A percentile compares a stretch with the other conserved stretches of the same genome.
These are phyloP conservation scores for Tolypocladium sp. DNA, from an alignment of 2,329 filamentous ascomycete species.

Conservation along the genomic window DNA sequence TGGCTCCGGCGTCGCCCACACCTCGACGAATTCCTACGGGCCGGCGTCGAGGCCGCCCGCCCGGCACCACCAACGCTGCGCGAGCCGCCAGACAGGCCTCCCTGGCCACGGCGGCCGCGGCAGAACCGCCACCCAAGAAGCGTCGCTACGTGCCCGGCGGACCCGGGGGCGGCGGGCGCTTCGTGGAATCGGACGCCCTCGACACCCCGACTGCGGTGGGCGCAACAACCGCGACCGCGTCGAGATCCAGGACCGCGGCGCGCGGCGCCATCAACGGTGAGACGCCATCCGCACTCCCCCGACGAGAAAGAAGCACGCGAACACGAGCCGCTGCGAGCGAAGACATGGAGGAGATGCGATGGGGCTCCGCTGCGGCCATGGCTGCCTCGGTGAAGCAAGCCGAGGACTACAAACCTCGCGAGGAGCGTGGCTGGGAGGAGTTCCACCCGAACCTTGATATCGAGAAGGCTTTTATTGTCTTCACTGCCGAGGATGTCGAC, in stretches of 20 bases:
- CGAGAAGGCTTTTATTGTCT: conserved; percentile 68
- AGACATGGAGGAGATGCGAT: conserved; percentile 55
- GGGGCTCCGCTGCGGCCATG: conserved; percentile 80
- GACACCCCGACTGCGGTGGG: conserved; percentile 39
- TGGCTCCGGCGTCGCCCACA: conserved; percentile 26
- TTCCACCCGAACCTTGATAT: conserved; percentile 95
- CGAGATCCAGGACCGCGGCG: conserved; percentile 41
- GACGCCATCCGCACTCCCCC: conserved; percentile 35
- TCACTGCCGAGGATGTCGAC: conserved; percentile 78
- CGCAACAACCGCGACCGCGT: conserved; percentile 28
- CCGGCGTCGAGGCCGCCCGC: conserved; percentile 38
- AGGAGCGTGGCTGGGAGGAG: conserved; percentile 95
- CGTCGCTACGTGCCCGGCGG: conserved; percentile 79
- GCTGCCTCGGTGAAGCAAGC: conserved; percentile 82
- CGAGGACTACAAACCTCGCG: conserved; percentile 93
- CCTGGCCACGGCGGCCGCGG: conserved; percentile 21
- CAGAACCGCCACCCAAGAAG: conserved; percentile 60
- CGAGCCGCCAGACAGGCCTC: conserved; percentile 28
- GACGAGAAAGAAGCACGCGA: conserved; percentile 48
- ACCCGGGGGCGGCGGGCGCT: conserved; percentile 76
- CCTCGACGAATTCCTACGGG: conserved; percentile 32
- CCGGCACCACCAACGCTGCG: conserved; percentile 31
- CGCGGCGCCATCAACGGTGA: conserved; percentile 31
- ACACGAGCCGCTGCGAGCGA: conserved; percentile 43
- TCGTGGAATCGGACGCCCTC: conserved; percentile 62